Percentiles rank a stretch among this genome's conserved stretches.
phyloP scores from a whole-genome alignment of 192 early-diverging fungal genomes.

The Coemansia aciculifera region DNA sequence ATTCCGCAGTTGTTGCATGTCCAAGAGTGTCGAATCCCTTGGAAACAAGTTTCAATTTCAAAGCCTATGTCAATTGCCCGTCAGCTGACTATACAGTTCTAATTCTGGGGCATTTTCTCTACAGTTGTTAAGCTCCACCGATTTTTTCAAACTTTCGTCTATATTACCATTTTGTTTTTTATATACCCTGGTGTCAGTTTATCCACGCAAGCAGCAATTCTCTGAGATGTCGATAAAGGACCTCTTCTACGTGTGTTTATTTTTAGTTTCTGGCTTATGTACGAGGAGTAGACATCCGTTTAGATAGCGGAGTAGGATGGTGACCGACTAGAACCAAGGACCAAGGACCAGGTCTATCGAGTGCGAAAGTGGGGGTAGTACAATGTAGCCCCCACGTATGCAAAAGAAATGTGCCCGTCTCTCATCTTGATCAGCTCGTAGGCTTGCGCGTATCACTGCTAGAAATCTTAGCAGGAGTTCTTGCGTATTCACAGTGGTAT shows the following conservation, averaged over 20 bases:
- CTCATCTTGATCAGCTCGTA: background rate
- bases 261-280: background rate
- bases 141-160: background rate
- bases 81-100: background rate
- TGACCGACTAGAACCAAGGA: background rate
- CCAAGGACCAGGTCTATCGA: background rate
- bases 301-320: background rate
- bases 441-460: background rate
- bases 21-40: background rate
- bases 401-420: too few relatives aligned
- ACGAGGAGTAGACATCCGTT: background rate
- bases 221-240: constrained; percentile 1
- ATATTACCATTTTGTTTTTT: background rate
- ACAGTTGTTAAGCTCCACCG: background rate
- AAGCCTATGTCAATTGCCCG: background rate
- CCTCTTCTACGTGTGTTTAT: background rate
- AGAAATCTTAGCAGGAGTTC: too few relatives aligned
- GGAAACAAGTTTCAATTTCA: background rate
- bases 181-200: background rate
- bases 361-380: background rate
- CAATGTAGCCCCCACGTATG: too few relatives aligned
- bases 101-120: background rate
- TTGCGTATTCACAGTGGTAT: too few relatives aligned
- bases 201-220: background rate
- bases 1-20: background rate